phyloP scores from a whole-genome alignment of 2,329 filamentous ascomycete genomes.

The Corinectria fuckeliana region DNA sequence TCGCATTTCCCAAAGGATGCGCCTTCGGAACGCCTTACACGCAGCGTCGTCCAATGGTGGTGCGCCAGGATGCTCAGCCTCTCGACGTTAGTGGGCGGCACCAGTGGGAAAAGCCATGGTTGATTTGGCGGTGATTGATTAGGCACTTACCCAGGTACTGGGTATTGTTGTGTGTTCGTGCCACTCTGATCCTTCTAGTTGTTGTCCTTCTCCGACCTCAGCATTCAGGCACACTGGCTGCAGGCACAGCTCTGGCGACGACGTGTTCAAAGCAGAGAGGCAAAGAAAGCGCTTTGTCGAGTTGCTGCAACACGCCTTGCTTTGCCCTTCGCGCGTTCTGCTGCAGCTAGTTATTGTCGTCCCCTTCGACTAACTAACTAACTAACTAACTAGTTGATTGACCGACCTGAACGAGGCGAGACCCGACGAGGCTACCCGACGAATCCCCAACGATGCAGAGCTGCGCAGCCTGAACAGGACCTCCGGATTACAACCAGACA shows the following conservation, averaged over 20 bases:
- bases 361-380: not conserved
- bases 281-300: not conserved
- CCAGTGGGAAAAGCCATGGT: too few species aligned
- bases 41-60: slow-evolving; percentile 17
- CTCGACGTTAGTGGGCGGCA: slow-evolving; percentile 16
- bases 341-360: not conserved
- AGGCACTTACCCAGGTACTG: too few species aligned
- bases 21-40: slow-evolving; percentile 7
- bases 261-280: slow-evolving; percentile 13
- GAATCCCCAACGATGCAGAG: slow-evolving; percentile 14
- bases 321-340: not conserved
- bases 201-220: slow-evolving; percentile 13
- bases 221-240: slow-evolving; percentile 18
- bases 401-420: not conserved
- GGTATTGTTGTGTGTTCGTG: not conserved
- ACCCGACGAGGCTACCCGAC: slow-evolving; percentile 4
- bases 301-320: not conserved
- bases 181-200: not conserved
- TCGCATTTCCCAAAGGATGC: not conserved
- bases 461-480: slow-evolving; percentile 3
- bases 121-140: slow-evolving; percentile 1
- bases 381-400: too few species aligned
- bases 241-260: slow-evolving; percentile 8
- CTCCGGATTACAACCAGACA: not conserved
- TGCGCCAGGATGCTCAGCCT: slow-evolving; percentile 20